Percentiles rank a stretch among this genome's conserved stretches.
Evolutionary conservation across 768 basidiomycete species (phyloP).

Genomic region (Panellus pusillus): DNA sequence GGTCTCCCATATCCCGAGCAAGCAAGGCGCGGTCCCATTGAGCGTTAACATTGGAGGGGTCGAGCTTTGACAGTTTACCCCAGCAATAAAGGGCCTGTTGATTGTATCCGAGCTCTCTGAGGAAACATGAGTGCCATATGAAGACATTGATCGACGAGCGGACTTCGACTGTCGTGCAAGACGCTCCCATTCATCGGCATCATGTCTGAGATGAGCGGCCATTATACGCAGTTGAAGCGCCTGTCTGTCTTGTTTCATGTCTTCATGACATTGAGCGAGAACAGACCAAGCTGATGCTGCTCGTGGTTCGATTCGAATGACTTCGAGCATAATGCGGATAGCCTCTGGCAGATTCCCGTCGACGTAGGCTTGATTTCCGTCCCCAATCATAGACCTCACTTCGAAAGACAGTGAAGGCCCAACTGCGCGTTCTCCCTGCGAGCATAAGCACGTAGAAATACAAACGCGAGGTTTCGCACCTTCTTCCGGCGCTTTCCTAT

Average conservation of each 20-base stretch:
- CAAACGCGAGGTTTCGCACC: constrained; percentile 30
- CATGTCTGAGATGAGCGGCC: constrained; percentile 84
- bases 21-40: constrained; percentile 91
- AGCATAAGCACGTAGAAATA: not conserved
- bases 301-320: constrained; percentile 90
- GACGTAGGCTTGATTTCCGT: constrained; percentile 87
- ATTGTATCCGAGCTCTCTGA: constrained; percentile 65
- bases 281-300: constrained; percentile 85
- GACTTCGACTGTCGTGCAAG: constrained; percentile 78
- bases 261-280: constrained; percentile 80
- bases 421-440: constrained; percentile 42
- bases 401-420: constrained; percentile 69
- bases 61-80: constrained; percentile 74
- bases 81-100: constrained; percentile 94
- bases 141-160: not conserved
- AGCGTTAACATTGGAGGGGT: constrained; percentile 81
- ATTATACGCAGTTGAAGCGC: constrained; percentile 85
- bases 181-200: constrained; percentile 83
- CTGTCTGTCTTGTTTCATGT: constrained; percentile 66
- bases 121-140: not conserved
- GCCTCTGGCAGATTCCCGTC: constrained; percentile 66
- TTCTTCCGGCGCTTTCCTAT: constrained; percentile 57
- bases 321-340: constrained; percentile 83
- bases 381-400: constrained; percentile 75
- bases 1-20: constrained; percentile 74